These are phyloP conservation scores for Exserohilum rostratum DNA, from an alignment of 2,329 filamentous ascomycete species.

Conservation along the genomic window DNA sequence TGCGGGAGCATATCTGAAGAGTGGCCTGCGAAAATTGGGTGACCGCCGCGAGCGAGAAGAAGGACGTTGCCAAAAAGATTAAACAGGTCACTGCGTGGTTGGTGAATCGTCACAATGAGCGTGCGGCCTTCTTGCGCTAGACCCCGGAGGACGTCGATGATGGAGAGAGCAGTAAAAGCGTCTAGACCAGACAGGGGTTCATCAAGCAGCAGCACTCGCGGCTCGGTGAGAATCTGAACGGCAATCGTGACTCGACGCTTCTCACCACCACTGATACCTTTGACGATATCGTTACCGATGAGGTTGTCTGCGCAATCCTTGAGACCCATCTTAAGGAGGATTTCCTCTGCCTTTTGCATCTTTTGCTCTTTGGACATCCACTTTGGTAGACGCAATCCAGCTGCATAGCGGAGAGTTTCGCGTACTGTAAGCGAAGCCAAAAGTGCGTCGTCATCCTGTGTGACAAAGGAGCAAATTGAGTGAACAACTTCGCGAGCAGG, in stretches of 20 bases:
- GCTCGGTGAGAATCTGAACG: slow-evolving; percentile 77
- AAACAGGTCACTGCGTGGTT: slow-evolving; percentile 76
- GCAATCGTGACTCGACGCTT: slow-evolving; percentile 79
- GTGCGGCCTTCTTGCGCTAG: slow-evolving; percentile 76
- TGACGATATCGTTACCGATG: slow-evolving; percentile 73
- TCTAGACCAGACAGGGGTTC: slow-evolving; percentile 79
- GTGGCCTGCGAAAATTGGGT: slow-evolving; percentile 69
- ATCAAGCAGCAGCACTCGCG: slow-evolving; percentile 73
- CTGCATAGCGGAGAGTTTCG: slow-evolving; percentile 71
- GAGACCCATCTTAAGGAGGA: slow-evolving; percentile 75
- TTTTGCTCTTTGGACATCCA: slow-evolving; percentile 75
- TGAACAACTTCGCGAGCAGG: slow-evolving; percentile 72
- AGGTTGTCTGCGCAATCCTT: slow-evolving; percentile 80
- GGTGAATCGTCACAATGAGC: slow-evolving; percentile 77
- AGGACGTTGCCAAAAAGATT: slow-evolving; percentile 73
- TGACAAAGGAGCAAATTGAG: slow-evolving; percentile 77
- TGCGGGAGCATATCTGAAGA: slow-evolving; percentile 69
- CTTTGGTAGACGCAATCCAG: slow-evolving; percentile 70
- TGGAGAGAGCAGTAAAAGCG: slow-evolving; percentile 77
- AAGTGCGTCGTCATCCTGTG: slow-evolving; percentile 77
- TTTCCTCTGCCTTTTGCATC: slow-evolving; percentile 69
- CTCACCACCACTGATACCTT: slow-evolving; percentile 80
- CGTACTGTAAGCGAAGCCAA: slow-evolving; percentile 76
- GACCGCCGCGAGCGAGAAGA: slow-evolving; percentile 72
- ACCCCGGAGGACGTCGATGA: slow-evolving; percentile 70